These are phyloP conservation scores for Tricholoma saponaceum DNA, from an alignment of 768 basidiomycete species.

Conservation along the genomic window DNA sequence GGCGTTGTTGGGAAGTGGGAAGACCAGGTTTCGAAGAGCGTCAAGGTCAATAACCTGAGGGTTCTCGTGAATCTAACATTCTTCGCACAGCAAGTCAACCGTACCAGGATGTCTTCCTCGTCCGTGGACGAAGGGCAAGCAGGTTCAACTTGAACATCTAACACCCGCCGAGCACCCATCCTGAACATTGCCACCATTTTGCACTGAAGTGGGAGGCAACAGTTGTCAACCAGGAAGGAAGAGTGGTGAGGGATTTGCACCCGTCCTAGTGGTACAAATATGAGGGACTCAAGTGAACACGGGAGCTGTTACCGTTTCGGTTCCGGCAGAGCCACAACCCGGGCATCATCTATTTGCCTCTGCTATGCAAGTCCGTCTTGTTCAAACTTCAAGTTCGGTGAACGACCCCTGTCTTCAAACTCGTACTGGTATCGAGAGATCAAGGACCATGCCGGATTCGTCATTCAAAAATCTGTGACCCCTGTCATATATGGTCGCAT, in stretches of 20 bases:
- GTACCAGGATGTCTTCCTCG: not conserved
- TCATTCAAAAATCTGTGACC: no score
- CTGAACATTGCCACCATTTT: slow-evolving; percentile 24
- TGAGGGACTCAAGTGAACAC: not conserved
- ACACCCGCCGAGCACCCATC: slow-evolving; percentile 14
- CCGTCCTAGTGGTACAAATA: not conserved
- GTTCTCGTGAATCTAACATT: not conserved
- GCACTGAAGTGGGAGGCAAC: not conserved
- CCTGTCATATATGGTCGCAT: no score
- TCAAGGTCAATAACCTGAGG: slow-evolving; percentile 25
- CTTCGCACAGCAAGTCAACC: not conserved
- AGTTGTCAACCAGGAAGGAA: not conserved
- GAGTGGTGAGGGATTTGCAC: not conserved
- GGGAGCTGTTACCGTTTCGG: not conserved
- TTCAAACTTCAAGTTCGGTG: not conserved
- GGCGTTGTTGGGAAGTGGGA: slow-evolving; percentile 20
- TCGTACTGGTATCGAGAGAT: no score
- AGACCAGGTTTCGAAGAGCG: slow-evolving; percentile 18
- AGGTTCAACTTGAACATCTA: slow-evolving; percentile 22
- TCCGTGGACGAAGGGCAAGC: slow-evolving; percentile 6
- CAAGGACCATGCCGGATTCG: no score
- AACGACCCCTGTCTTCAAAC: not conserved
- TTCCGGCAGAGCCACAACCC: not conserved
- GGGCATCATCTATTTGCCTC: not conserved
- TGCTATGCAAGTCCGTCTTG: not conserved